A percentile compares a stretch with the other conserved stretches of the same genome.
Conservation (phyloP, 1,284 basidiomycete species). For the Polyporus tsugae region DNA sequence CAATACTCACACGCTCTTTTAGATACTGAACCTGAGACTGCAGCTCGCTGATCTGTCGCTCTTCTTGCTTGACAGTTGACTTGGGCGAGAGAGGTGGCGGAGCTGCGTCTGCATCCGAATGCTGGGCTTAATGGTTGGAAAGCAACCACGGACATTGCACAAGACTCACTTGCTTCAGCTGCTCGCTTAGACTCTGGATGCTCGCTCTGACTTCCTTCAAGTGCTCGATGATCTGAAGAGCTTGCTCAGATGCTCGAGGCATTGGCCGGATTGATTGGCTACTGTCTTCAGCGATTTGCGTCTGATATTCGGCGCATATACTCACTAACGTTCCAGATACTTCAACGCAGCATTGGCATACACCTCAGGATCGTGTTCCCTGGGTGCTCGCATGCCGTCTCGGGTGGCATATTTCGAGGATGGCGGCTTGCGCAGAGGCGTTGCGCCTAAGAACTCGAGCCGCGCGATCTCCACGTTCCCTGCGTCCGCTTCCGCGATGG, state of each 20-base stretch:
- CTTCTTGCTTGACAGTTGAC: conserved; percentile 60
- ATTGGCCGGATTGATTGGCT: conserved; percentile 74
- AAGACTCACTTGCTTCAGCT: conserved; percentile 60
- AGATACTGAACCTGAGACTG: conserved; percentile 61
- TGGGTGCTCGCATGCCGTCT: conserved; percentile 46
- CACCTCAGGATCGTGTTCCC: conserved; percentile 72
- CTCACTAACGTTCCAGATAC: conserved; percentile 78
- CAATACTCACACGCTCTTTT: conserved; percentile 53
- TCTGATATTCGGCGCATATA: conserved; percentile 18
- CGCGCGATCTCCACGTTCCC: conserved; percentile 59
- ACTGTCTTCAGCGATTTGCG: conserved; percentile 12
- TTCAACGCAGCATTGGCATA: conserved; percentile 78
- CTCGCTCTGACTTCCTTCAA: conserved; percentile 58
- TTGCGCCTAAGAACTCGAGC: conserved; percentile 71
- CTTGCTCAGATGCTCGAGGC: conserved; percentile 72
- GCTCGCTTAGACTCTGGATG: conserved; percentile 57
- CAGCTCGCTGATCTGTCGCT: conserved; percentile 61
- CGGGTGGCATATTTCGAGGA: conserved; percentile 49
- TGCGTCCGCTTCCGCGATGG: conserved; percentile 41
- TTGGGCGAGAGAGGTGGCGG: conserved; percentile 50
- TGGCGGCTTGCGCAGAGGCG: conserved; percentile 64
- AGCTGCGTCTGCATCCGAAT: conserved; percentile 42
- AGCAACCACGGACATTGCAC: conserved; percentile 3
- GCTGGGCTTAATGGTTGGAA: conserved; percentile 43
- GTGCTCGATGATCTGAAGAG: conserved; percentile 59